phyloP scores from a whole-genome alignment of 1,284 basidiomycete species.

The Coriolopsis trogii region DNA sequence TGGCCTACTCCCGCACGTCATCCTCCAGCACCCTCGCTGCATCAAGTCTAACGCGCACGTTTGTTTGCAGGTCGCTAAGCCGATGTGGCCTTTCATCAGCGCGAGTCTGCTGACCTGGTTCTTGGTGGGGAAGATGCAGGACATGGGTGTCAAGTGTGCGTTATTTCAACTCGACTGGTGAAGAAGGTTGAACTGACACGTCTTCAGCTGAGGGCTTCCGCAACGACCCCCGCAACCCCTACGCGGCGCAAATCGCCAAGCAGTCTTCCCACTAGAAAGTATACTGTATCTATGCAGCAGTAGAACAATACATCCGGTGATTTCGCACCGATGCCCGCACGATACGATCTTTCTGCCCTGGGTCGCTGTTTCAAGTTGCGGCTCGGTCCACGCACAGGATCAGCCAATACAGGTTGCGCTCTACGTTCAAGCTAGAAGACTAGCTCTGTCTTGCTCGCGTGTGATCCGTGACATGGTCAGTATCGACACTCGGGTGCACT shows the following conservation, averaged over 20 bases:
- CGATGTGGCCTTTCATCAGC: conserved; percentile 77
- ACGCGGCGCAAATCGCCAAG: conserved; percentile 72
- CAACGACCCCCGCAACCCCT: conserved; percentile 79
- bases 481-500: too few relatives aligned
- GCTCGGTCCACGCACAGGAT: too few relatives aligned
- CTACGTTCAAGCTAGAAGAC: too few relatives aligned
- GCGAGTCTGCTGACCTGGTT: conserved; percentile 67
- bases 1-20: conserved; percentile 73
- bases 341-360: too few relatives aligned
- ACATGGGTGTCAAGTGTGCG: conserved; percentile 68
- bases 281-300: too few relatives aligned
- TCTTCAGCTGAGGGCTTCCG: conserved; percentile 62
- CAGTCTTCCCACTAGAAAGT: conserved; percentile 41
- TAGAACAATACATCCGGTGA: too few relatives aligned
- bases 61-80: conserved; percentile 56
- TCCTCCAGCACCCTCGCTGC: neutral
- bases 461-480: too few relatives aligned
- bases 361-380: too few relatives aligned
- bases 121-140: conserved; percentile 65
- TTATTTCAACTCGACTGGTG: too few relatives aligned
- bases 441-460: too few relatives aligned
- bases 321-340: too few relatives aligned
- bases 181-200: conserved; percentile 16
- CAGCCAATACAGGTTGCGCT: too few relatives aligned
- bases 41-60: neutral